These are phyloP conservation scores for Xerocomellus chrysenteron DNA, from an alignment of 768 basidiomycete species.

Conservation along the genomic window DNA sequence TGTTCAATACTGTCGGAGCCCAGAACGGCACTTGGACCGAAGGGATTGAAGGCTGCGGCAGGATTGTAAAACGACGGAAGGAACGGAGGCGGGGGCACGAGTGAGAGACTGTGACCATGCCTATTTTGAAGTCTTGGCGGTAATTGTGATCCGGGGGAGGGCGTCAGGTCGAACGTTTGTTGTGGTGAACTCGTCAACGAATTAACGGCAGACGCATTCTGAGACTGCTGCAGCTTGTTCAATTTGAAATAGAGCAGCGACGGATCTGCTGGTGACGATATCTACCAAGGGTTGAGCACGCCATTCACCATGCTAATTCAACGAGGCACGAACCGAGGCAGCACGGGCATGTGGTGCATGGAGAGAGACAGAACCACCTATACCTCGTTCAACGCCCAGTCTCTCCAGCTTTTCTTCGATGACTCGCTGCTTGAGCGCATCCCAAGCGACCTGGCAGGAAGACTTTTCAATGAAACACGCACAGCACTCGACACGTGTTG, in stretches of 20 bases:
- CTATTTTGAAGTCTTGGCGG: slow-evolving; percentile 47
- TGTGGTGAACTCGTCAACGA: slow-evolving; percentile 69
- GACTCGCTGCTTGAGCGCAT: slow-evolving; percentile 61
- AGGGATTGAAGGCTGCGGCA: slow-evolving; percentile 57
- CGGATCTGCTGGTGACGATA: slow-evolving; percentile 89
- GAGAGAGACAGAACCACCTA: slow-evolving; percentile 51
- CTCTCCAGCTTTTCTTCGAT: slow-evolving; percentile 83
- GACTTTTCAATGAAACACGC: slow-evolving; percentile 3
- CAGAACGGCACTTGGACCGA: slow-evolving; percentile 55
- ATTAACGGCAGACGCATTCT: slow-evolving; percentile 46
- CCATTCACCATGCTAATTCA: slow-evolving; percentile 17
- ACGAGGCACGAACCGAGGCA: slow-evolving; percentile 63
- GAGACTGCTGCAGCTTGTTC: slow-evolving; percentile 78
- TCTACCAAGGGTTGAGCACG: slow-evolving; percentile 42
- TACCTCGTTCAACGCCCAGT: slow-evolving; percentile 72
- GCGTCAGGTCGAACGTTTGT: slow-evolving; percentile 49
- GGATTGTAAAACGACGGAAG: slow-evolving; percentile 37
- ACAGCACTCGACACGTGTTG: slow-evolving; percentile 8
- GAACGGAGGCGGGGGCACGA: slow-evolving; percentile 53
- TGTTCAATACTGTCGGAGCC: slow-evolving; percentile 48
- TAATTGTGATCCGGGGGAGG: slow-evolving; percentile 47
- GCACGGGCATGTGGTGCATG: slow-evolving; percentile 79
- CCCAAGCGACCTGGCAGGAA: slow-evolving; percentile 63
- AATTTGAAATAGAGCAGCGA: slow-evolving; percentile 78
- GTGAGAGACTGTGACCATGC: slow-evolving; percentile 74